Percentiles rank a stretch among this genome's conserved stretches.
These are phyloP conservation scores for Backusella tarrabulga DNA, from an alignment of 192 early-diverging fungal genomes.

Conservation along the genomic window DNA sequence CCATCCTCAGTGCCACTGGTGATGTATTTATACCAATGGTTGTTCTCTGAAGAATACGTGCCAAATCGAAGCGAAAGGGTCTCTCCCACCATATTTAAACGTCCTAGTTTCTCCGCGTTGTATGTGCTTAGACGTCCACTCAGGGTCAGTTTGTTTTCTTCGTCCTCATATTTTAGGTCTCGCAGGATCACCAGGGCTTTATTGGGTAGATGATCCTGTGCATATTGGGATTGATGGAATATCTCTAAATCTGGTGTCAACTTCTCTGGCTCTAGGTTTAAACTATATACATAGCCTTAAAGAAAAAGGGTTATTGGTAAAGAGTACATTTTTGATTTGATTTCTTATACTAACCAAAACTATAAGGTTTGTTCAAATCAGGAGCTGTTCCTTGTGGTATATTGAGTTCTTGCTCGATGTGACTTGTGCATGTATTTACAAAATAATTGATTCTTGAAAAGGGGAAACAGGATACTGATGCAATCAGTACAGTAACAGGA, in stretches of 20 bases:
- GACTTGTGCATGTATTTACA: neutral
- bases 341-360: neutral
- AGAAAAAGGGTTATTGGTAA: neutral
- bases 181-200: neutral
- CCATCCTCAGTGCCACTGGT: neutral
- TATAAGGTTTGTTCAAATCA: neutral
- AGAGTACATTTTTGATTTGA: neutral
- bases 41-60: neutral
- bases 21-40: neutral
- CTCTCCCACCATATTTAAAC: neutral
- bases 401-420: neutral
- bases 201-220: neutral
- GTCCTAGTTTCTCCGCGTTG: neutral
- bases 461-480: neutral
- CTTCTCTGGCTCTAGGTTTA: neutral
- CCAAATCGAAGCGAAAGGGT: neutral
- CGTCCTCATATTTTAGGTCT: neutral
- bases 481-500: neutral
- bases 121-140: neutral
- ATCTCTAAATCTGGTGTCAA: neutral
- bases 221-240: neutral
- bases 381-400: neutral
- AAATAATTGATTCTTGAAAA: neutral
- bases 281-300: conserved; percentile 1
- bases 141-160: neutral